A percentile compares a stretch with the other conserved stretches of the same genome.
These are phyloP conservation scores for Mycena citricolor DNA, from an alignment of 1,284 basidiomycete genomes.

Conservation along the genomic window DNA sequence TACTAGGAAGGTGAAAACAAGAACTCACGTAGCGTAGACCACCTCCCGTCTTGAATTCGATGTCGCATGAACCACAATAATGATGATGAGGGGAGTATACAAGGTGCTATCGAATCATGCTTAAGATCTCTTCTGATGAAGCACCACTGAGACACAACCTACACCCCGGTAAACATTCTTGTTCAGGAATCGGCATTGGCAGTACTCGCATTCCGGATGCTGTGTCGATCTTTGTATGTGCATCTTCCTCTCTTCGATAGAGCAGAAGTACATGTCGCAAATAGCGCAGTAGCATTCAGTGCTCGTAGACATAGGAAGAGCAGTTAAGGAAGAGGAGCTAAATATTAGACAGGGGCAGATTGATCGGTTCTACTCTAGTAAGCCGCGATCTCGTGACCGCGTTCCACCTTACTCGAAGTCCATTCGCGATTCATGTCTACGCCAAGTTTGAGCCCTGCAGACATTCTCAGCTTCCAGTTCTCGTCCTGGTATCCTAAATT, in stretches of 20 bases:
- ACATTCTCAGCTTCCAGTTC: slow-evolving; percentile 79
- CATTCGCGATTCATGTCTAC: slow-evolving; percentile 43
- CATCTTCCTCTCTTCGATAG: slow-evolving; percentile 12
- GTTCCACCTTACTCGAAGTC: slow-evolving; percentile 2
- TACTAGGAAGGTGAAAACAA: slow-evolving; percentile 1
- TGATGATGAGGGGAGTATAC: slow-evolving; percentile 20
- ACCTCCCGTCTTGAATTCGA: slow-evolving; percentile 20
- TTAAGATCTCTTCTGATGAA: too few species aligned
- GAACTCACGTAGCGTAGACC: slow-evolving; percentile 20
- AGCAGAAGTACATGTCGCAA: slow-evolving; percentile 25
- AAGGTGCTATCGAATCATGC: slow-evolving; percentile 18
- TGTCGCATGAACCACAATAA: slow-evolving; percentile 25
- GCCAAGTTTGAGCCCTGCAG: slow-evolving; percentile 45
- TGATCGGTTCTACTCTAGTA: slow-evolving; percentile 1
- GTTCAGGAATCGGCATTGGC: slow-evolving; percentile 24
- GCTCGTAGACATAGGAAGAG: too few species aligned
- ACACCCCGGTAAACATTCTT: slow-evolving; percentile 23
- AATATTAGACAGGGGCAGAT: too few species aligned
- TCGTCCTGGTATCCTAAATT: slow-evolving; percentile 87
- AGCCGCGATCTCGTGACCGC: slow-evolving; percentile 16
- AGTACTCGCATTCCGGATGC: slow-evolving; percentile 25
- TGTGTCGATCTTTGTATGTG: slow-evolving; percentile 18
- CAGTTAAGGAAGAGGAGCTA: too few species aligned
- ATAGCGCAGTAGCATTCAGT: slow-evolving; percentile 24
- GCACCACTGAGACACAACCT: background rate